phyloP scores from a whole-genome alignment of 139 green algal genomes.

The Desmodesmus armatus region DNA sequence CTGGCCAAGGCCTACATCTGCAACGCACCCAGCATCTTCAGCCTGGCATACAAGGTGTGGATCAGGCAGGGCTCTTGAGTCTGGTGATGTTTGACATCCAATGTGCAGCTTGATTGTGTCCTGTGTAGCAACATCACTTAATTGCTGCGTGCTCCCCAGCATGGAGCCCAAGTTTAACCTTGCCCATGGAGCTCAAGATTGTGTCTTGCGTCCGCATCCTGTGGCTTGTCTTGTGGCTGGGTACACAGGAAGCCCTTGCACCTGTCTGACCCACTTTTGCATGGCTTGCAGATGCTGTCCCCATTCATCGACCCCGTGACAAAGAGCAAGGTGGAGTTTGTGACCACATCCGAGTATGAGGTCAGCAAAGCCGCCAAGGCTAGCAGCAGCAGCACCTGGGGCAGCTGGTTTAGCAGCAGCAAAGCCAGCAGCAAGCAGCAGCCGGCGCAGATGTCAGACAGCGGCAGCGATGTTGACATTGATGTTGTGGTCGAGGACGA shows the following conservation, averaged over 20 bases:
- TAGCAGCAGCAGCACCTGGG: background rate
- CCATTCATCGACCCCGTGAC: constrained; percentile 40
- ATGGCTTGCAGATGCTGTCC: constrained; percentile 3
- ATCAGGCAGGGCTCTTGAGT: background rate
- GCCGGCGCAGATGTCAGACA: background rate
- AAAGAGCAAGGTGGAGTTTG: constrained; percentile 34
- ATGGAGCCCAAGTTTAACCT: background rate
- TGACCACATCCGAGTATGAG: constrained; percentile 35
- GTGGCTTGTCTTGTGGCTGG: background rate
- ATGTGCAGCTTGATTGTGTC: background rate
- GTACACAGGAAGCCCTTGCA: background rate
- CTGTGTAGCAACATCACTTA: background rate
- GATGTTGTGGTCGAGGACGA: background rate
- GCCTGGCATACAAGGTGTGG: constrained; percentile 51
- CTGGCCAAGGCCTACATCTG: constrained; percentile 59
- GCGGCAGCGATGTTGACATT: background rate
- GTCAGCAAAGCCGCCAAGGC: background rate
- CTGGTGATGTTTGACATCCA: background rate
- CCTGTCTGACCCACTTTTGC: background rate
- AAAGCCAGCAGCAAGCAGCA: background rate
- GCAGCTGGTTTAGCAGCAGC: constrained; percentile 27
- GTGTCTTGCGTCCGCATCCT: background rate
- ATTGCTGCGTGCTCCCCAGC: background rate
- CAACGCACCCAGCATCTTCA: constrained; percentile 61
- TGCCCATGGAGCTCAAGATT: background rate